phyloP scores from a whole-genome alignment of 2,329 filamentous ascomycete species.

The Penicillium brasilianum region DNA sequence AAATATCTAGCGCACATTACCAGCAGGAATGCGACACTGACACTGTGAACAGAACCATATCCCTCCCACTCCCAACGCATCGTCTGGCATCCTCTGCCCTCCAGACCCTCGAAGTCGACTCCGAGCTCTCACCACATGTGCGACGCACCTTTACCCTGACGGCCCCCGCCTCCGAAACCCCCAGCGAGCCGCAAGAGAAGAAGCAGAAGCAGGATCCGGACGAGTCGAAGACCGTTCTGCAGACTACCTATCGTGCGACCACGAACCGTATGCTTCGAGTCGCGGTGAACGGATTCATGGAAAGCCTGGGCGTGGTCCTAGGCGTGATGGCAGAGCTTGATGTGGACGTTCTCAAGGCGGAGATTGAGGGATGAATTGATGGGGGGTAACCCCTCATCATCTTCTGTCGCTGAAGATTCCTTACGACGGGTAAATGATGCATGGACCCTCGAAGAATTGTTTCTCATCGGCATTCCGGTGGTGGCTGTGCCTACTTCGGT shows the following conservation, averaged over 20 bases:
- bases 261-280: conserved; percentile 97
- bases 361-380: conserved; percentile 30
- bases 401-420: neutral
- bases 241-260: conserved; percentile 79
- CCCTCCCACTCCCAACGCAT: conserved; percentile 79
- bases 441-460: neutral
- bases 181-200: conserved; percentile 32
- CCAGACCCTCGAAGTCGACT: conserved; percentile 79
- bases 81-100: conserved; percentile 79
- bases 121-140: conserved; percentile 85
- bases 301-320: conserved; percentile 80
- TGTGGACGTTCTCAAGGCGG: conserved; percentile 71
- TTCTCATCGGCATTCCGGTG: neutral
- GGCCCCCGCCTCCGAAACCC: conserved; percentile 27
- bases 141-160: conserved; percentile 69
- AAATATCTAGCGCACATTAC: neutral
- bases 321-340: conserved; percentile 92
- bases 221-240: conserved; percentile 61
- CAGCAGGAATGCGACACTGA: conserved; percentile 13
- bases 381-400: neutral
- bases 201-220: conserved; percentile 33
- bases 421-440: neutral
- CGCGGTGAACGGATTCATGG: conserved; percentile 94
- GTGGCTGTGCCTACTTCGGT: neutral
- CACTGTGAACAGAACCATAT: conserved; percentile 63